Base-by-base conservation (phyloP, 768 basidiomycete genomes). In the Pleurotus cornucopiae region DNA sequence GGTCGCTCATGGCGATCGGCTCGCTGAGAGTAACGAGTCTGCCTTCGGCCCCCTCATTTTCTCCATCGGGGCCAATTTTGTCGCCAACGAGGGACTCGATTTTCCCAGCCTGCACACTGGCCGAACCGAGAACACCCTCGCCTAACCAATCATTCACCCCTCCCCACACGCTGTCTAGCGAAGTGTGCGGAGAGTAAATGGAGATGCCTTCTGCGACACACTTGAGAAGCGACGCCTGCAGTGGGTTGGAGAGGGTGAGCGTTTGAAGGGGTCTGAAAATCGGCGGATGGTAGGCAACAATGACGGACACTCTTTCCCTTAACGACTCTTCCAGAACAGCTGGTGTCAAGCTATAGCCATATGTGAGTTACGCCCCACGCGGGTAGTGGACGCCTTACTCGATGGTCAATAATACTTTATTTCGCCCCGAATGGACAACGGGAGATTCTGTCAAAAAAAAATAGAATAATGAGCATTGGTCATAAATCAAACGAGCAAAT, bases 81-180 rank as follows among this genome's bases (percentile, higher is more conserved):
- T 75, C 74, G 48, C 62, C 71, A 57, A 65, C 71, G 55, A 81
- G 74, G 54, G 70, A 65, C 49, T 63, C 60, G 57, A 77, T 63
- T 59, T 65, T 60, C 48, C 73, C 74, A 60, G 71, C 65, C 69
- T 72, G 56, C 65, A 59, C 16, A 67, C 73, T 41, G 63, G 67
- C 14, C 41, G 59, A 70, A 47, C 70, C 72, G 59, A 82, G 70
- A 34, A 81, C 66, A 37, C 79, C 82, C 67, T 73, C 65, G 1
- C 84, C 89, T 13, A 94, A 80, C 90, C 91, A 97, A 70, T 95
- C 93, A 65, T 96, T 97, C 53, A 96, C 82, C 0, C 96, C 95
- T 4, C 82, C 89, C 62, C 81, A 78, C 1, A 90, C 84, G n/a
- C 78, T 79, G 71, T 98, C 96, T 14, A 97, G 78, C 0, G 92